A percentile compares a stretch with the other conserved stretches of the same genome.
phyloP scores from a whole-genome alignment of 805 yeast genomes.

The Kurtzmaniella fragi region DNA sequence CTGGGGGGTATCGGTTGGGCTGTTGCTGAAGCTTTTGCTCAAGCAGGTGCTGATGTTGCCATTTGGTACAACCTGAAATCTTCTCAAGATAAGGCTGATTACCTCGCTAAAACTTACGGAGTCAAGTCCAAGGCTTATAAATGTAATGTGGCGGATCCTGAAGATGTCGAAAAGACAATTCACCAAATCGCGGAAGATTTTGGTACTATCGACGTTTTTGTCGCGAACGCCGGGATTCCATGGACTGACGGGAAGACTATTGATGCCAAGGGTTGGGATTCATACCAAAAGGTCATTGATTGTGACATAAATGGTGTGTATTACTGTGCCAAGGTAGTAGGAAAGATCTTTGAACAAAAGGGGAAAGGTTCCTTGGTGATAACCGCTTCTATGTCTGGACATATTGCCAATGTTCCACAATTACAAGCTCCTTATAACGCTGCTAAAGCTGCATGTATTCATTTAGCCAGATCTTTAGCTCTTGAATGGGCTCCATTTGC shows the following conservation, averaged over 20 bases:
- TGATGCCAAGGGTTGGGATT: constrained; percentile 30
- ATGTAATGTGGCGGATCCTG: constrained; percentile 49
- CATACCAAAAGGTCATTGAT: constrained; percentile 33
- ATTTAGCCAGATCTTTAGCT: constrained; percentile 39
- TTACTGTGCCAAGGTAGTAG: constrained; percentile 40
- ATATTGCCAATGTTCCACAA: constrained; percentile 42
- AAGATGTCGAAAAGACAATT: constrained; percentile 46
- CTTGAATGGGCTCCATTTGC: constrained; percentile 46
- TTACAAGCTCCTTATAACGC: constrained; percentile 44
- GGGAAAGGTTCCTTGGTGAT: constrained; percentile 40
- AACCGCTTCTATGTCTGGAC: constrained; percentile 46
- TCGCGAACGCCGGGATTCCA: constrained; percentile 87
- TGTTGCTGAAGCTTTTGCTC: constrained; percentile 77
- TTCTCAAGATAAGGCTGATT: constrained; percentile 58
- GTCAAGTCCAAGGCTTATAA: constrained; percentile 61
- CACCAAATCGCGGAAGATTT: constrained; percentile 57
- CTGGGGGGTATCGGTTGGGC: constrained; percentile 80
- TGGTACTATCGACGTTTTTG: constrained; percentile 76
- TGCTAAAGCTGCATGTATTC: constrained; percentile 41
- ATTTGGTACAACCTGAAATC: constrained; percentile 46
- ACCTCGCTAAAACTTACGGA: constrained; percentile 51
- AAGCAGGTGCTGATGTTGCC: constrained; percentile 79
- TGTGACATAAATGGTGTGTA: constrained; percentile 38
- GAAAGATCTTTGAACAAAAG: constrained; percentile 32
- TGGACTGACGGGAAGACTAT: constrained; percentile 62